Conservation (phyloP, 2,329 filamentous ascomycete species). For the Aspergillus sp. region DNA sequence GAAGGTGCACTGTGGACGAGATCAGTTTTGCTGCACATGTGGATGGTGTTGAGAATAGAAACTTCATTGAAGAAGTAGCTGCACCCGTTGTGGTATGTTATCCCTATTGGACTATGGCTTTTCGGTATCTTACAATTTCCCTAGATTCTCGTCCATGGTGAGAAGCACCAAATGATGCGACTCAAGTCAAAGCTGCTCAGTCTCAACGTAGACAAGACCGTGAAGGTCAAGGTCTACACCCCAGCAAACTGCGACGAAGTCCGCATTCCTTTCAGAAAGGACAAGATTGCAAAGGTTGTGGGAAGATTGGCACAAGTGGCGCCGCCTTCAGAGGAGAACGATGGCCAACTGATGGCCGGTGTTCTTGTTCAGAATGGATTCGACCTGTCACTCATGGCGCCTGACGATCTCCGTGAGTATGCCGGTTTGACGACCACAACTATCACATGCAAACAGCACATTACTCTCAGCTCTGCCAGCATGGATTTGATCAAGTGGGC, state of each 20-base stretch:
- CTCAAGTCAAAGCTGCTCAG: slow-evolving; percentile 91
- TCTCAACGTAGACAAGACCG: slow-evolving; percentile 75
- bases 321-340: slow-evolving; percentile 52
- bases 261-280: slow-evolving; percentile 88
- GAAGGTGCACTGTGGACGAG: slow-evolving; percentile 88
- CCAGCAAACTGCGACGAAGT: slow-evolving; percentile 94
- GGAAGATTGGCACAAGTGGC: slow-evolving; percentile 82
- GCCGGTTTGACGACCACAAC: slow-evolving; percentile 95
- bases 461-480: slow-evolving; percentile 82
- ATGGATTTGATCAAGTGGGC: slow-evolving; percentile 92
- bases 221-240: slow-evolving; percentile 87
- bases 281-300: slow-evolving; percentile 94
- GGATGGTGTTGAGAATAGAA: slow-evolving; percentile 89
- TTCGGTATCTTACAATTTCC: background rate
- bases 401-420: slow-evolving; percentile 92
- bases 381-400: slow-evolving; percentile 93
- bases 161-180: slow-evolving; percentile 97
- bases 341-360: slow-evolving; percentile 69
- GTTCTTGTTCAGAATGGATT: slow-evolving; percentile 97
- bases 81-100: slow-evolving; percentile 83
- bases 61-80: slow-evolving; percentile 91
- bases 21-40: slow-evolving; percentile 96
- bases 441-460: slow-evolving; percentile 84
- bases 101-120: background rate
- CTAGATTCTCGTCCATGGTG: slow-evolving; percentile 91